Evolutionary conservation across 495 filamentous ascomycete species (phyloP).

Genomic region (Neurospora sp.): DNA sequence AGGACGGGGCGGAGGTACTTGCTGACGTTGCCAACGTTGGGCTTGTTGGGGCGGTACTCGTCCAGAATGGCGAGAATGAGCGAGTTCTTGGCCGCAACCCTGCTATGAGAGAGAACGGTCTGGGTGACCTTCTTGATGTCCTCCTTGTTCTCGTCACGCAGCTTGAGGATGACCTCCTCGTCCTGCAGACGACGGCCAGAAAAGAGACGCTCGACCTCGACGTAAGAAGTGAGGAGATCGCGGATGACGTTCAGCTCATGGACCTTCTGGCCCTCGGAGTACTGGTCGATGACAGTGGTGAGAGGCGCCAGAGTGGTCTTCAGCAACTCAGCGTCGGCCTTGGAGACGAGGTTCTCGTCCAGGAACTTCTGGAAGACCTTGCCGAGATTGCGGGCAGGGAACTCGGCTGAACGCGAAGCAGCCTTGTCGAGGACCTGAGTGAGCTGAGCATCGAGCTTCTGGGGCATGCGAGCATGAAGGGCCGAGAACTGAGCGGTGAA

Average conservation of each 20-base stretch:
- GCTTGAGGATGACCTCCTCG: conserved; percentile 87
- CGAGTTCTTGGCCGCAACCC: conserved; percentile 88
- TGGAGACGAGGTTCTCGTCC: conserved; percentile 67
- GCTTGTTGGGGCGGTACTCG: conserved; percentile 90
- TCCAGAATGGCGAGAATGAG: conserved; percentile 84
- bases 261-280: conserved; percentile 78
- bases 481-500: conserved; percentile 93
- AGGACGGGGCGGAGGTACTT: conserved; percentile 80
- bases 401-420: conserved; percentile 65
- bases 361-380: conserved; percentile 82
- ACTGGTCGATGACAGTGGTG: conserved; percentile 68
- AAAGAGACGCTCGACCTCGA: conserved; percentile 75
- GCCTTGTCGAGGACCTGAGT: conserved; percentile 78
- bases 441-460: conserved; percentile 75
- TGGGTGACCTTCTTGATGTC: conserved; percentile 73
- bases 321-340: conserved; percentile 54
- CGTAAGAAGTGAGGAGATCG: conserved; percentile 67
- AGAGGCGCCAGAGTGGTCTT: conserved; percentile 69
- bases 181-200: conserved; percentile 74
- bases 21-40: conserved; percentile 73
- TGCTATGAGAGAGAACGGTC: conserved; percentile 86
- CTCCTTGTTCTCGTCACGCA: conserved; percentile 93
- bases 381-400: conserved; percentile 78
- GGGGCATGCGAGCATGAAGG: conserved; percentile 89
- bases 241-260: conserved; percentile 82